phyloP scores from a whole-genome alignment of 2,329 filamentous ascomycete species.

The Dothistroma pini region DNA sequence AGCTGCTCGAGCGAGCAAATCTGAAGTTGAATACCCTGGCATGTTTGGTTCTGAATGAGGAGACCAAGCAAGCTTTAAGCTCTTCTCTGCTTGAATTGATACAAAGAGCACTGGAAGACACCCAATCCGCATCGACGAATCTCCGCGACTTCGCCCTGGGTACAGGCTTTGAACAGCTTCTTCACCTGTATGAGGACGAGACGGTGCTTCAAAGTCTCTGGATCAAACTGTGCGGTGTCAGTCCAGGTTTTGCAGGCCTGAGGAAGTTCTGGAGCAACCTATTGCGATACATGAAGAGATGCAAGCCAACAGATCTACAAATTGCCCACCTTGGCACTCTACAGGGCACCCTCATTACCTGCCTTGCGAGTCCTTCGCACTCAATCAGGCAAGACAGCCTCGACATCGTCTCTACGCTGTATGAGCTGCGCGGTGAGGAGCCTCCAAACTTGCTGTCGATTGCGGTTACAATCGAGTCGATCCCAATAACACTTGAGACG shows the following conservation, averaged over 20 bases:
- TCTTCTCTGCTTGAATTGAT: conserved; percentile 13
- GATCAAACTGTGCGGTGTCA: conserved; percentile 20
- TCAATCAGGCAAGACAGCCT: conserved; percentile 70
- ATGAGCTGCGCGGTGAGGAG: conserved; percentile 47
- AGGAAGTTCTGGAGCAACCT: conserved; percentile 31
- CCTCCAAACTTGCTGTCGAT: conserved; percentile 53
- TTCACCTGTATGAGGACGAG: conserved; percentile 8
- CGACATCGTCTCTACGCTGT: conserved; percentile 63
- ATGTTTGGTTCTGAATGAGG: conserved; percentile 17
- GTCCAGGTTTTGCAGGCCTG: conserved; percentile 13
- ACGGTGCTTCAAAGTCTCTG: conserved; percentile 13
- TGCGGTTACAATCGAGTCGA: conserved; percentile 77
- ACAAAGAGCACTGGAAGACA: conserved; percentile 10
- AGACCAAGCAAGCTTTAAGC: conserved; percentile 3
- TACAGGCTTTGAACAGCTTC: conserved; percentile 19
- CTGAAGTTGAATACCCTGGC: conserved; percentile 17
- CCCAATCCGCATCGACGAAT: background rate
- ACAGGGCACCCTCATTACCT: conserved; percentile 63
- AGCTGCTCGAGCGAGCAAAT: conserved; percentile 16
- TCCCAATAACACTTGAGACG: conserved; percentile 71
- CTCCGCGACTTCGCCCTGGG: conserved; percentile 22
- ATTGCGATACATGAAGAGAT: conserved; percentile 17
- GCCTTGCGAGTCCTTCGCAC: conserved; percentile 72
- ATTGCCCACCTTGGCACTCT: conserved; percentile 57
- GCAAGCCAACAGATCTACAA: conserved; percentile 12